Percentiles rank a stretch among this genome's conserved stretches.
phyloP scores from a whole-genome alignment of 164 flowering plant species.

The Umbellularia californica region DNA sequence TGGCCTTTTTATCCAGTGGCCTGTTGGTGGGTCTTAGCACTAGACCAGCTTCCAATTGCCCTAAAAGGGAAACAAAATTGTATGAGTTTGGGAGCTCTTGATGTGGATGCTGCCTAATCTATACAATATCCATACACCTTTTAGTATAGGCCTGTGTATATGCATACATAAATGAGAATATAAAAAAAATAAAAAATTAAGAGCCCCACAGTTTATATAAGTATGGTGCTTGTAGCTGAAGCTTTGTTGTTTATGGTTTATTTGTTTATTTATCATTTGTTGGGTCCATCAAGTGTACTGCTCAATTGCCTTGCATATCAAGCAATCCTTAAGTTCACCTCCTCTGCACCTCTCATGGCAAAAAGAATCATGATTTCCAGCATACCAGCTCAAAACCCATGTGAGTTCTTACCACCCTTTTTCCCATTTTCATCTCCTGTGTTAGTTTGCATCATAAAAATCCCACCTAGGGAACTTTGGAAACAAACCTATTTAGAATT shows the following conservation, averaged over 20 bases:
- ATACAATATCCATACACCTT: no score
- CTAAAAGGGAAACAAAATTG: no score
- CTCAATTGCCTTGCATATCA: conserved; percentile 80
- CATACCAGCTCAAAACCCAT: conserved; percentile 75
- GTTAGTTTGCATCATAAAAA: background rate
- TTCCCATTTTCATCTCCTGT: background rate
- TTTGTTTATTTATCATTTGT: background rate
- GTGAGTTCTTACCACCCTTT: conserved; percentile 53
- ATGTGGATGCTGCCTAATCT: no score
- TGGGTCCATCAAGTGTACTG: conserved; percentile 72
- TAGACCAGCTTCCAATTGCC: no score
- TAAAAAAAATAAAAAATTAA: no score
- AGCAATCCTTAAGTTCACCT: conserved; percentile 49
- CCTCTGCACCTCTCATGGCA: conserved; percentile 55
- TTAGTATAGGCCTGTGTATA: no score
- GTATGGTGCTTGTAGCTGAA: background rate
- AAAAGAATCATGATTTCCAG: conserved; percentile 66
- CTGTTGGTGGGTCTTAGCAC: no score
- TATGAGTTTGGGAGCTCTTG: no score
- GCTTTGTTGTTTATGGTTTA: background rate
- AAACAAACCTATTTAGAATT: background rate
- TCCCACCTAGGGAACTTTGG: background rate
- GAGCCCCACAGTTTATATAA: background rate
- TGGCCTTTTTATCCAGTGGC: no score
- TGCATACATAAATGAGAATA: no score